Percentiles rank a stretch among this genome's conserved stretches.
Conservation (phyloP, 352 stramenopile species). For the Phytophthora kernoviae region DNA sequence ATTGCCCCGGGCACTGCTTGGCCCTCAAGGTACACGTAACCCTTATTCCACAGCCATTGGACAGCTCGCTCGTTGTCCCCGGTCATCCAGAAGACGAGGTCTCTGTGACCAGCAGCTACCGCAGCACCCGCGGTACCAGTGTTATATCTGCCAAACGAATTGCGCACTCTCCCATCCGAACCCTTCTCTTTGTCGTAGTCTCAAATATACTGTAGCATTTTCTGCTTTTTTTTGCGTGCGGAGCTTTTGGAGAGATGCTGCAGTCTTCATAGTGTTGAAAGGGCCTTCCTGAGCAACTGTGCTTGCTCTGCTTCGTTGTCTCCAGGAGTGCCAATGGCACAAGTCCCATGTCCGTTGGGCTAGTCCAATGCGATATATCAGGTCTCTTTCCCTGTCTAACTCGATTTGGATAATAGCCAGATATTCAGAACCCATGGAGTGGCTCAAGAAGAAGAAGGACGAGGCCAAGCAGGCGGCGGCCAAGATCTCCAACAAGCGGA, state of each 20-base stretch:
- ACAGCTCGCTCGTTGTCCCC: not conserved
- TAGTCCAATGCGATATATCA: too few species aligned
- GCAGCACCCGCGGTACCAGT: not conserved
- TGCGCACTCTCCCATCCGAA: too few species aligned
- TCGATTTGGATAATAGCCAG: not conserved
- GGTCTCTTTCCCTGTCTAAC: too few species aligned
- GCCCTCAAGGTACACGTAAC: too few species aligned
- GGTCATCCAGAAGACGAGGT: not conserved
- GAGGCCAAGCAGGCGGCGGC: slow-evolving; percentile 68
- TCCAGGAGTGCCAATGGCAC: not conserved
- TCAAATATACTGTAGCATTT: too few species aligned
- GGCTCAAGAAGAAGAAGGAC: slow-evolving; percentile 87
- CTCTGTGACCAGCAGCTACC: not conserved
- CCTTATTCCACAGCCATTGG: not conserved
- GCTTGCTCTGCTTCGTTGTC: not conserved
- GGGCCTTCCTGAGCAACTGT: not conserved
- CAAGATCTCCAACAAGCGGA: slow-evolving; percentile 81
- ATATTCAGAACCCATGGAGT: slow-evolving; percentile 46
- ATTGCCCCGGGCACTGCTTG: too few species aligned
- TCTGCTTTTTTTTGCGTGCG: too few species aligned
- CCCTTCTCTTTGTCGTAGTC: too few species aligned
- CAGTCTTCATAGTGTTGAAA: not conserved
- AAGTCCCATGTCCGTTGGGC: too few species aligned
- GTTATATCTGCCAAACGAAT: too few species aligned
- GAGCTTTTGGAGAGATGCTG: not conserved